Conservation (phyloP, 2,329 filamentous ascomycete species). For the Coniochaeta prunicola region DNA sequence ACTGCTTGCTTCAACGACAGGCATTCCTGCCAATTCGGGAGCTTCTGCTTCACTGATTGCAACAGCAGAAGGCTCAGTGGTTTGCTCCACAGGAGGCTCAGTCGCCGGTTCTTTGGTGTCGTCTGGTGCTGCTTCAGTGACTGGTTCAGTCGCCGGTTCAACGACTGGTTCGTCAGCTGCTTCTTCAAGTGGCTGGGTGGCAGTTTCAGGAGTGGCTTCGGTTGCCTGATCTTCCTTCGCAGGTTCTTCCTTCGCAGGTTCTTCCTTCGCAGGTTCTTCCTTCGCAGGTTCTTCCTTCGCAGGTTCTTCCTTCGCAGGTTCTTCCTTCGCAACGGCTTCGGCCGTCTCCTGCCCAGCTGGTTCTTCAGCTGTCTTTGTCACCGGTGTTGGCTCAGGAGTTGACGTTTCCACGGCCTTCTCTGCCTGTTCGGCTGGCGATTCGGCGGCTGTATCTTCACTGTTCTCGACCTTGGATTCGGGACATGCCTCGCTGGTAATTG, state of each 20-base stretch:
- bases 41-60: slow-evolving; percentile 20
- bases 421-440: neutral
- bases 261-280: no score
- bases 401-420: no score
- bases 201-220: neutral
- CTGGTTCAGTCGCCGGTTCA: neutral
- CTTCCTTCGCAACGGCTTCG: slow-evolving; percentile 12
- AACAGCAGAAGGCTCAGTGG: neutral
- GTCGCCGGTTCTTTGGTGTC: neutral
- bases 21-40: no score
- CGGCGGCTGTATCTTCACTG: neutral
- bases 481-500: neutral
- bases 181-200: neutral
- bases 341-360: slow-evolving; percentile 20
- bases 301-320: neutral
- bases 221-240: neutral
- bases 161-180: slow-evolving; percentile 1
- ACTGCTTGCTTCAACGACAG: neutral
- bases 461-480: neutral
- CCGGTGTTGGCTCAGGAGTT: neutral
- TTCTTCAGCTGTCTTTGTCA: slow-evolving; percentile 25
- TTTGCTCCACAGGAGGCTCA: slow-evolving; percentile 1
- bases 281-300: slow-evolving; percentile 9
- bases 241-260: no score
- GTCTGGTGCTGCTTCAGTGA: neutral